These are phyloP conservation scores for Eucalyptus curtisii DNA, from an alignment of 345 rosid genomes.

Conservation along the genomic window DNA sequence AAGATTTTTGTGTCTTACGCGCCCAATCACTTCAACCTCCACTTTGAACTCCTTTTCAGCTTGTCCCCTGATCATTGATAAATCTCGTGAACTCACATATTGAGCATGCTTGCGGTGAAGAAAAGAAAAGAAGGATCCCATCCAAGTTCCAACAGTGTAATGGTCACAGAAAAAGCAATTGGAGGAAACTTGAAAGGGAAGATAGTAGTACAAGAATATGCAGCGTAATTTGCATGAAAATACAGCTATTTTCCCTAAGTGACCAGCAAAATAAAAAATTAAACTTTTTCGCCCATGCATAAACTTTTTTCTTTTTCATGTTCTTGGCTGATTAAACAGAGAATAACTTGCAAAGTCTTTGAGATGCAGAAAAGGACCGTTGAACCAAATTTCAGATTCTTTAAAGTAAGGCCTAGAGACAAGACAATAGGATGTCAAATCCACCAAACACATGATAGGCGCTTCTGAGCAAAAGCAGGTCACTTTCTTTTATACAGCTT, in stretches of 20 bases:
- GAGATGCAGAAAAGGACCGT: background rate
- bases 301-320: background rate
- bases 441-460: background rate
- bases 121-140: background rate
- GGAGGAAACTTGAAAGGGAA: background rate
- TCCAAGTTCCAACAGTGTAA: background rate
- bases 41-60: slow-evolving; percentile 97
- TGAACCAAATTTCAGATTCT: background rate
- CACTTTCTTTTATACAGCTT: background rate
- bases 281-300: background rate
- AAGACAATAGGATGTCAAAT: background rate
- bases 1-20: slow-evolving; percentile 92
- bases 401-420: background rate
- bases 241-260: background rate
- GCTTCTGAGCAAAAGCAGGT: background rate
- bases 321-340: background rate
- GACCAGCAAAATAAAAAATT: background rate
- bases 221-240: background rate
- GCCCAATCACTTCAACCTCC: slow-evolving; percentile 90
- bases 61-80: slow-evolving; percentile 58
- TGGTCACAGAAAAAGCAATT: background rate
- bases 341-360: background rate
- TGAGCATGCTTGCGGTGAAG: background rate
- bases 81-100: background rate
- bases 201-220: background rate